These are phyloP conservation scores for Lachancea nothofagi DNA, from an alignment of 805 yeast genomes.

Conservation along the genomic window DNA sequence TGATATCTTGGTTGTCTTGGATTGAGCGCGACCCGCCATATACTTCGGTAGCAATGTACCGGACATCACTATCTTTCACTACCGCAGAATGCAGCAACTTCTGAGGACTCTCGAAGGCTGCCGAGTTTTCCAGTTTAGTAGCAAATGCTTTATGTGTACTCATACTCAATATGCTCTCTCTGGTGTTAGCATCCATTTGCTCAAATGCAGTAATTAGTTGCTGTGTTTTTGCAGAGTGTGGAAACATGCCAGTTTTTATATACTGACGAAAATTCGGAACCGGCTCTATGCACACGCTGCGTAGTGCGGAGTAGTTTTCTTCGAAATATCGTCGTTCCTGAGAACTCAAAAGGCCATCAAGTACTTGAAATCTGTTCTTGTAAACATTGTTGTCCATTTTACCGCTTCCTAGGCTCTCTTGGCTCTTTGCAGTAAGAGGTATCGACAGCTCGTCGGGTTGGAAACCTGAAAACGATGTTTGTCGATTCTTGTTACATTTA, in stretches of 20 bases:
- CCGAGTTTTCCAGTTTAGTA: not conserved
- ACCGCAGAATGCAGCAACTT: not conserved
- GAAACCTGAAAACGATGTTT: not conserved
- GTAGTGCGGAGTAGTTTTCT: conserved; percentile 18
- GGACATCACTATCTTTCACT: conserved; percentile 1
- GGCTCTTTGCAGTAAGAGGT: conserved; percentile 3
- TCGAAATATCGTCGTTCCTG: conserved; percentile 22
- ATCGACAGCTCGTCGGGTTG: not conserved
- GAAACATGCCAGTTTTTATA: conserved; percentile 12
- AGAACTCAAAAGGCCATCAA: conserved; percentile 16
- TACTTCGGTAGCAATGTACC: not conserved
- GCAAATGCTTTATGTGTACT: conserved; percentile 19
- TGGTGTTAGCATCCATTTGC: conserved; percentile 13
- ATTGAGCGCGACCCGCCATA: not conserved
- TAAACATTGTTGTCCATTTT: conserved; percentile 1
- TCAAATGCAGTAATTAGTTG: conserved; percentile 15
- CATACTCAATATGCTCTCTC: conserved; percentile 23
- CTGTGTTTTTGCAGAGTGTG: conserved; percentile 18
- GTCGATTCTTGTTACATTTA: not conserved
- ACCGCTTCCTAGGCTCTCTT: not conserved
- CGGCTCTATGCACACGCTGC: conserved; percentile 22
- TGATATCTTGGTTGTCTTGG: not conserved
- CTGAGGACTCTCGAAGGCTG: not conserved
- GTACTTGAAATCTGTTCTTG: conserved; percentile 3
- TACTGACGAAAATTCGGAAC: conserved; percentile 17